Evolutionary conservation across 176 grass and related monocot genomes (phyloP).

Genomic region (Aegilops tauschii): DNA sequence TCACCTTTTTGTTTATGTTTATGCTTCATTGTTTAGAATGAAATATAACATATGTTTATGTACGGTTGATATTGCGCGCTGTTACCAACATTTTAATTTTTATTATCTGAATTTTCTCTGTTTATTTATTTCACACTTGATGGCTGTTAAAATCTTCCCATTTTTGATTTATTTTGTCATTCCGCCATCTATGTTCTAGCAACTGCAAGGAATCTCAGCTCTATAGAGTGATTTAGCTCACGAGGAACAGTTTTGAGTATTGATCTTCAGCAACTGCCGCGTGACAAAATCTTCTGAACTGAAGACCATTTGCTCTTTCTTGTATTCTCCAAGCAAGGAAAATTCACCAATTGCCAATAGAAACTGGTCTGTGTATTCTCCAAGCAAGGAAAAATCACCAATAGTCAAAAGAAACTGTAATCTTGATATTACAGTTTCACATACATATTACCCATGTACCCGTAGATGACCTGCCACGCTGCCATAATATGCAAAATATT

Average conservation of each 20-base stretch:
- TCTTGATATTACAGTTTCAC: background rate
- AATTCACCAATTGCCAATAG: background rate
- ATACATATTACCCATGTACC: background rate
- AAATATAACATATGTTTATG: conserved; percentile 11
- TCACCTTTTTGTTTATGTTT: background rate
- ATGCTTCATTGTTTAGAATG: background rate
- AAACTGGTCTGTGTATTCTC: background rate
- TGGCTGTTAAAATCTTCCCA: background rate
- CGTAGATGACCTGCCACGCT: background rate
- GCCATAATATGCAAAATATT: background rate
- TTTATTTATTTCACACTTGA: background rate
- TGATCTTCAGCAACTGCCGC: background rate
- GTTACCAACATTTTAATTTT: background rate
- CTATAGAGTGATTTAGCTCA: background rate
- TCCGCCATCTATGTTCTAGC: background rate
- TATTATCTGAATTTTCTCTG: background rate
- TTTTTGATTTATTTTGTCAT: background rate
- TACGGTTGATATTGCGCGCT: background rate
- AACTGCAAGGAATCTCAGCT: background rate
- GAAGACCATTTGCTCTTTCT: background rate
- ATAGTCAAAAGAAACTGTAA: background rate
- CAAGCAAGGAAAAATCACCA: background rate
- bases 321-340: background rate
- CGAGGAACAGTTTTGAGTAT: background rate
- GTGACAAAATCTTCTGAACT: background rate